Conservation (phyloP, 2,329 filamentous ascomycete species). For the Dothideomycetidae sp. region DNA sequence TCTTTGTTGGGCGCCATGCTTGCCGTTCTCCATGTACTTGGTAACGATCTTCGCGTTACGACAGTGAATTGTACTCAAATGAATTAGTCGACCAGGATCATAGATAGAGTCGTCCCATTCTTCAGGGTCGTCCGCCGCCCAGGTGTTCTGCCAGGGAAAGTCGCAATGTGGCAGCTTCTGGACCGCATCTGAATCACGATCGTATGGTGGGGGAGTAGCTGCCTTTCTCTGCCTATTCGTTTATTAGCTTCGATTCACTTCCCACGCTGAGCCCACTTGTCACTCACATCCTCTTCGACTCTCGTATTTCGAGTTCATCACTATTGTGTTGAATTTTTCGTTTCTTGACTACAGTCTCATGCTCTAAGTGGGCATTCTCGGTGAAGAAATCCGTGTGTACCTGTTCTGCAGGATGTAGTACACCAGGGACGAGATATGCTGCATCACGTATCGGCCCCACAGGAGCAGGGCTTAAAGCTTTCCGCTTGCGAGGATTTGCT, state of each 20-base stretch:
- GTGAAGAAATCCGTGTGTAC: too few species aligned
- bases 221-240: not conserved
- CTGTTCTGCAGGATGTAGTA: too few species aligned
- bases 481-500: too few species aligned
- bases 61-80: constrained; percentile 16
- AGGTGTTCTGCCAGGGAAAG: constrained; percentile 19
- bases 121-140: constrained; percentile 10
- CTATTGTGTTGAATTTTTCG: not conserved
- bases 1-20: constrained; percentile 2
- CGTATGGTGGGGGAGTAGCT: constrained; percentile 1
- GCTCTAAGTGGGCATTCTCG: too few species aligned
- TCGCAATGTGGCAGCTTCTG: constrained; percentile 5
- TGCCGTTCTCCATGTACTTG: constrained; percentile 12
- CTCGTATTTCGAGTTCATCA: not conserved
- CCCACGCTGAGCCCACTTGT: too few species aligned
- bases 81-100: constrained; percentile 15
- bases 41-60: constrained; percentile 20
- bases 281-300: too few species aligned
- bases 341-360: too few species aligned
- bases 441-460: too few species aligned
- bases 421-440: too few species aligned
- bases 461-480: too few species aligned
- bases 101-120: constrained; percentile 21
- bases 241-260: too few species aligned
- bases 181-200: not conserved